Evolutionary conservation across 805 yeast species (phyloP), one percentile per base, ranked within the genome.

Genomic region (Wickerhamomyces xylosicus): DNA sequence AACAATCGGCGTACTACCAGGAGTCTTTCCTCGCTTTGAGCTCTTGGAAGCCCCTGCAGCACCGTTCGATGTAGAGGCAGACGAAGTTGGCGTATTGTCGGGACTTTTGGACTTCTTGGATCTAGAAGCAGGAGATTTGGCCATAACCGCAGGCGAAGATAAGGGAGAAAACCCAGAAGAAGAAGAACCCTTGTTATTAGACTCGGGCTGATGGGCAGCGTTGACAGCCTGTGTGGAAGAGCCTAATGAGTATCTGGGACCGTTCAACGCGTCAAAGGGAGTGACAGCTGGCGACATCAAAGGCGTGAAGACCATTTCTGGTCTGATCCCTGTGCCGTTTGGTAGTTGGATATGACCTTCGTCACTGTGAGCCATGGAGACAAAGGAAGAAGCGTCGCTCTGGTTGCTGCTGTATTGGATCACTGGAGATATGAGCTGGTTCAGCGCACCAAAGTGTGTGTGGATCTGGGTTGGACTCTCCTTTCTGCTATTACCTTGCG

Each of bases 281-380:
- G 86, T 74, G 14, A 77, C 81, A 9, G 83, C 79, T 0, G 94
- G 94, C 2, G 89, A 79, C 2, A 79, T 73, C 43, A 83, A 64
- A 1, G 94, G 92, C 1, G 92, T 83, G 58, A 79, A 83, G 5
- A 73, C 73, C 37, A 73, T 74, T 43, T 74, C 79, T 1, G 80
- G 77, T 34, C 76, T 59, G 2, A 74, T 66, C 11, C 39, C 43
- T 9, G 33, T 16, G 5, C 33, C 33, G 15, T 31, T 31, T 15
- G 19, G 19, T 5, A 31, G 4, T 3, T 40, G 39, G 5, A 37
- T 9, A 13, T 34, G 41, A 6, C 32, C 35, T 16, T 48, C 45
- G 15, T 46, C 19, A 4, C 37, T 36, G 15, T 53, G 53, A 11
- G 53, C 49, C 31, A 47, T 39, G 22, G 45, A 50, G 21, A 33